Conservation (phyloP, 331 rosid species). For the Acacia pycnantha region DNA sequence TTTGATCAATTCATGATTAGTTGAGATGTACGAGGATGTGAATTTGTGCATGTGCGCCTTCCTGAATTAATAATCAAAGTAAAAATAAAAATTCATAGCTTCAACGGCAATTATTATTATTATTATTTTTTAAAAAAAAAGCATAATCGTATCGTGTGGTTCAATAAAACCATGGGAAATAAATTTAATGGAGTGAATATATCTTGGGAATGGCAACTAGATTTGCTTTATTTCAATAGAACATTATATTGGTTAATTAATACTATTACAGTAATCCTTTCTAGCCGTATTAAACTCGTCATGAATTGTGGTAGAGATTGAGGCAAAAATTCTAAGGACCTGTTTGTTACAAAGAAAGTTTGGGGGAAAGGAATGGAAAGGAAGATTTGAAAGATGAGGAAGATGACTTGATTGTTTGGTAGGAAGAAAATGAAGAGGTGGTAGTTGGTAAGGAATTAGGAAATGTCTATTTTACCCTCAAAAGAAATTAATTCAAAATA, state of each 20-base stretch:
- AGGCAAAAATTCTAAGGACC: constrained; percentile 24
- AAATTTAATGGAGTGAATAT: background rate
- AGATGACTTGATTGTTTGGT: no score
- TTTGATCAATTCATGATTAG: background rate
- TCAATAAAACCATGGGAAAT: background rate
- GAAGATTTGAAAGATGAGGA: no score
- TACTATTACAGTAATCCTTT: background rate
- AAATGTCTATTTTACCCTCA: no score
- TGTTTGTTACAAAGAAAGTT: no score
- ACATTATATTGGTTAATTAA: no score
- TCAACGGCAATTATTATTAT: background rate
- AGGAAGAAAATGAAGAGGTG: no score
- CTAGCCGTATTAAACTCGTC: background rate
- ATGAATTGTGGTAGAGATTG: background rate
- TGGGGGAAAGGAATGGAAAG: no score
- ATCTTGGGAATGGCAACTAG: background rate
- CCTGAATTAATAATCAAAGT: background rate
- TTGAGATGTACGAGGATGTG: no score
- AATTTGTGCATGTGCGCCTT: background rate
- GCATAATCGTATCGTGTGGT: background rate
- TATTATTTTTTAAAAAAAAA: no score
- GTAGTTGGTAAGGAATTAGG: no score
- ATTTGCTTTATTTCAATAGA: background rate
- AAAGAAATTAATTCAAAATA: no score
- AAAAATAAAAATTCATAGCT: no score